Evolutionary conservation across 1,284 basidiomycete species (phyloP), one percentile per base, ranked within the genome.

Genomic region (Ganoderma lingzhi): DNA sequence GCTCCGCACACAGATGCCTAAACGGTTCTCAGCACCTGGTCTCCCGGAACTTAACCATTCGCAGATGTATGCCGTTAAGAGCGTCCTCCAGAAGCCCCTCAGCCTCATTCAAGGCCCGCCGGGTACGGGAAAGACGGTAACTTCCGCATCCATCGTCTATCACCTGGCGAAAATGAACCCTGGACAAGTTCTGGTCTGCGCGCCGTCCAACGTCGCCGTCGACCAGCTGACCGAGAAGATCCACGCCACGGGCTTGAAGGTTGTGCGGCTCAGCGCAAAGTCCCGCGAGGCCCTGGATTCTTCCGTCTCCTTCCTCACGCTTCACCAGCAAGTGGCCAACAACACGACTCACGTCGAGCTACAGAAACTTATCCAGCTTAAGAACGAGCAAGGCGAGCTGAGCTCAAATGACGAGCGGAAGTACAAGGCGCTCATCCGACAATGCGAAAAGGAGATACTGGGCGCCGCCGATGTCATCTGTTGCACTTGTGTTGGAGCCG

Each of bases 161-260:
- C 98, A 99, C 81, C 91, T 99, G 9, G 96, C 96, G 66, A 98
- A 98, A 84, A 99, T 99, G 97, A 99, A 99, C 78, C 96, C 96
- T 0, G 98, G 98, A 41, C 98, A 99, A 82, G 98, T 99, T 32
- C 93, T 99, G 55, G 98, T 99, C 69, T 98, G 97, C 80, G 98
- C 98, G 0, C 98, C 98, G 0, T 99, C 98, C 66, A 99, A 99
- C 83, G 98, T 99, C 73, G 98, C 98, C 61, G 98, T 99, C 67
- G 98, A 99, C 80, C 98, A 99, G 80, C 88, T 99, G 67, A 98
- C 97, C 23, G 98, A 99, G 83, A 99, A 99, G 86, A 99, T 99
- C 71, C 97, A 99, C 78, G 85, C 92, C 32, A 99, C 98, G 6
- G 97, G 98, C 0, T 87, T 99, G 75, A 99, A 99, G 82, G 98